Percentiles rank a stretch among this genome's conserved stretches.
These are phyloP conservation scores for Niveomyces coronatus DNA, from an alignment of 2,329 filamentous ascomycete genomes.

Conservation along the genomic window DNA sequence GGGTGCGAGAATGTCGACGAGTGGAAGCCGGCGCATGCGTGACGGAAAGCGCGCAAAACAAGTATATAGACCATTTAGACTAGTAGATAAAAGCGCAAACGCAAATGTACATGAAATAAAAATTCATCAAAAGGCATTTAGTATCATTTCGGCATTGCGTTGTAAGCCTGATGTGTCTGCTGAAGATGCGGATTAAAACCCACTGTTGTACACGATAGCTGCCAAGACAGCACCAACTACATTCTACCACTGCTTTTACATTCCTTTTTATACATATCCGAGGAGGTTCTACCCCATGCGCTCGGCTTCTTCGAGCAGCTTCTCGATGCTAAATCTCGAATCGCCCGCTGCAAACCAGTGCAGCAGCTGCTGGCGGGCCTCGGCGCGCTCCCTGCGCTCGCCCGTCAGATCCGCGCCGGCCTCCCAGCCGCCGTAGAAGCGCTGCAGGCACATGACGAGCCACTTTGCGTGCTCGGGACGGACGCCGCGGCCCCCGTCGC, in stretches of 20 bases:
- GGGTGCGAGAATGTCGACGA: constrained; percentile 46
- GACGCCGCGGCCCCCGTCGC: constrained; percentile 64
- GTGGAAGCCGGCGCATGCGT: constrained; percentile 21
- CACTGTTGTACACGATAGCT: constrained; percentile 1
- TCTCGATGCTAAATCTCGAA: constrained; percentile 68
- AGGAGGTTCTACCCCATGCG: constrained; percentile 48
- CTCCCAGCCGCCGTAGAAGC: constrained; percentile 71
- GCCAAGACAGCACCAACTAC: neutral
- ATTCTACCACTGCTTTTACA: neutral
- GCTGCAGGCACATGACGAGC: constrained; percentile 85
- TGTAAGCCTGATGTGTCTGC: neutral
- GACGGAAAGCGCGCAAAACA: neutral
- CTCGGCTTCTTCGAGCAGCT: constrained; percentile 81
- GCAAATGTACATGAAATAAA: neutral
- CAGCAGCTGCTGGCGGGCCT: constrained; percentile 59
- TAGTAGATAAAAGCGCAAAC: neutral
- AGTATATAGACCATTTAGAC: neutral
- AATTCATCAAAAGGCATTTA: neutral
- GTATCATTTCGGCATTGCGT: neutral
- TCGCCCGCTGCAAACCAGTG: constrained; percentile 78
- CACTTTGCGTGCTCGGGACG: constrained; percentile 75
- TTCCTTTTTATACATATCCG: neutral
- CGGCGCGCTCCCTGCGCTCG: constrained; percentile 43
- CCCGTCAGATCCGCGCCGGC: constrained; percentile 26
- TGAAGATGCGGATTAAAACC: neutral